Base-by-base conservation (phyloP, 257 asterid genomes). In the Solanum virginianum region DNA sequence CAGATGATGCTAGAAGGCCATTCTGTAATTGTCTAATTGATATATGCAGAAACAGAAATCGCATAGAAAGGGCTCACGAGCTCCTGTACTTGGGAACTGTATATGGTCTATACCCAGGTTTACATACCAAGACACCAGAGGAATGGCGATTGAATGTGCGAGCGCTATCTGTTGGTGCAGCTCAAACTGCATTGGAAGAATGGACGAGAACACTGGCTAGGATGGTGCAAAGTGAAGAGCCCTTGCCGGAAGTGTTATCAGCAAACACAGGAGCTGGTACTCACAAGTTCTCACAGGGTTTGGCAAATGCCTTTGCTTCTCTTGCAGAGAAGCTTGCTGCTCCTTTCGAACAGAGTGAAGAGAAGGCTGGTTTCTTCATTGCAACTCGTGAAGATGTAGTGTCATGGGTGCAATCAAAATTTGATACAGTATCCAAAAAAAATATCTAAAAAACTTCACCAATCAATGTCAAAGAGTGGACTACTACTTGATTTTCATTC, bases 21-120 rank as follows among this genome's bases (percentile, higher is more conserved):
- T 94, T 95, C 86, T 95, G 99, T 77, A 96, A 96, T 85, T 94
- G 98, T 81, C 86, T 95, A 90, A 96, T 96, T 22, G 98, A 96
- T 75, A 93, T 96, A 49, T 95, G 97, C 84, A 72, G 98, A 55
- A 92, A 88, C 22, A 87, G 92, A 77, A 86, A 89, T 69, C 88
- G 79, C 22, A 86, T 82, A 1, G 92, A 85, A 86, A 90, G 95
- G 83, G 98, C 98, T 29, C 99, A 94, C 47, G 98, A 94, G 91
- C 92, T 96, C 14, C 87, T 96, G 6, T 91, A 91, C 79, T 71
- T 94, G 80, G 98, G 98, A 14, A 92, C 93, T 0, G 15, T 94
- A 22, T 96, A 89, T 41, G 98, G 98, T 2, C 54, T 96, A 20
- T 96, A 95, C 85, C 98, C 97, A 0, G 98, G 98, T 81, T 72